Conservation (phyloP, 371 early-diverging fungal genomes). For the Mucor lusitanicus region DNA sequence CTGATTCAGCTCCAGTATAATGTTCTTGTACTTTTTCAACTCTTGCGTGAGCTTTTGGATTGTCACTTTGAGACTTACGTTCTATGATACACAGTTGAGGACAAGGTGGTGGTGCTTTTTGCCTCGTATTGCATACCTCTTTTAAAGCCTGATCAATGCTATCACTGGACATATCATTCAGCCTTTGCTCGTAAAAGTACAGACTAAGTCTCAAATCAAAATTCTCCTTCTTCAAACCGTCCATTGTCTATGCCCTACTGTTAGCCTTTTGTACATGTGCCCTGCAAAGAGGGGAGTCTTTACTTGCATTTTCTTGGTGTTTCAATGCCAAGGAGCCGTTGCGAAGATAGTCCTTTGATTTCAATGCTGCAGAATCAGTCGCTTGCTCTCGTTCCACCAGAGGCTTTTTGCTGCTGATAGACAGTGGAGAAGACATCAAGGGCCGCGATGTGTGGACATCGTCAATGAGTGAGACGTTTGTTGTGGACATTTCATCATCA, state of each 20-base stretch:
- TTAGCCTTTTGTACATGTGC: neutral
- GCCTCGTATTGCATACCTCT: conserved; percentile 46
- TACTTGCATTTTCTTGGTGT: conserved; percentile 64
- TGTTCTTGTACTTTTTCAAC: conserved; percentile 52
- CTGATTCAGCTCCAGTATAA: conserved; percentile 45
- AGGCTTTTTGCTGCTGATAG: neutral
- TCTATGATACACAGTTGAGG: conserved; percentile 29
- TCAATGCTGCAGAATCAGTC: neutral
- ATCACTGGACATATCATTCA: conserved; percentile 61
- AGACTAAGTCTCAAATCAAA: conserved; percentile 71
- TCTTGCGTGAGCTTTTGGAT: conserved; percentile 50
- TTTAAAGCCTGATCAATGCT: conserved; percentile 54
- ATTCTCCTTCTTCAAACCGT: conserved; percentile 69
- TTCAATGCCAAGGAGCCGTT: conserved; percentile 54
- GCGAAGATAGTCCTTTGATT: conserved; percentile 2
- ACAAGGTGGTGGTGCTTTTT: neutral
- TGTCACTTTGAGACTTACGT: conserved; percentile 56
- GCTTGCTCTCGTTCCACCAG: neutral
- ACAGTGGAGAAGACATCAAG: conserved; percentile 3
- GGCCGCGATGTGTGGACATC: neutral
- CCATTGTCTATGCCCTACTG: conserved; percentile 59
- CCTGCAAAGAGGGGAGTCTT: neutral
- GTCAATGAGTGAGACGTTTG: conserved; percentile 34
- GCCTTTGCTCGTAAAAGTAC: conserved; percentile 65
- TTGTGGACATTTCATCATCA: conserved; percentile 28